Base-by-base conservation (phyloP, 1,139 yeast species). In the Yamadazyma diospyri region DNA sequence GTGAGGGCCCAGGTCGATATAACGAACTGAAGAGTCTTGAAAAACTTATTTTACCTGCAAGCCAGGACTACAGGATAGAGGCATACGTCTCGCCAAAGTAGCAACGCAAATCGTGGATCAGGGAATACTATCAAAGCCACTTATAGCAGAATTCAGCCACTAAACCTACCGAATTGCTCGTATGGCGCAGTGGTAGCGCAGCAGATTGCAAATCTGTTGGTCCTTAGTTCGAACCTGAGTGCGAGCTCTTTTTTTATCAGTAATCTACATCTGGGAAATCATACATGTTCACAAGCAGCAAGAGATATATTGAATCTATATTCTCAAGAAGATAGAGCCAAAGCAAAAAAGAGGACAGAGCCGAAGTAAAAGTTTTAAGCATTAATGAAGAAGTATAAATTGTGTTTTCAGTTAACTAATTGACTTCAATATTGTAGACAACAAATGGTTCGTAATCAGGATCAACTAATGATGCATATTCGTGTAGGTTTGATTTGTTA, bases 401-500 rank as follows among this genome's bases (percentile, higher is more conserved):
- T 21, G 20, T 29, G 22, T 29, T 16, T 26, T 11, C 16, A 7
- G 20, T 7, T 27, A 21, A 18, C 46, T 53, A 66, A 33, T 61
- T 58, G 36, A 69, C 50, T 37, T 61, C 69, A 36, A 67, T 51
- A 39, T 74, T 75, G 58, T 85, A 89, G 50, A 89, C 61, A 35
- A 89, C 98, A 64, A 92, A 92, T 30, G 97, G 97, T 61, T 89
- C 95, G 57, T 88, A 92, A 42, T 92, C 97, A 25, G 92, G 78
- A 59, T 92, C 97, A 32, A 88, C 96, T 53, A 92, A 66, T 6
- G 94, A 78, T 15, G 96, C 94, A 57, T 85, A 92, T 57, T 92
- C 97, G 49, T 81, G 76, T 50, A 92, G 70, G 37, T 77, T 80
- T 35, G 71, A 57, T 50, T 76, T 67, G 41, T 81, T 72, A 42